Conservation (phyloP, 768 basidiomycete species). For the Mycena pura region DNA sequence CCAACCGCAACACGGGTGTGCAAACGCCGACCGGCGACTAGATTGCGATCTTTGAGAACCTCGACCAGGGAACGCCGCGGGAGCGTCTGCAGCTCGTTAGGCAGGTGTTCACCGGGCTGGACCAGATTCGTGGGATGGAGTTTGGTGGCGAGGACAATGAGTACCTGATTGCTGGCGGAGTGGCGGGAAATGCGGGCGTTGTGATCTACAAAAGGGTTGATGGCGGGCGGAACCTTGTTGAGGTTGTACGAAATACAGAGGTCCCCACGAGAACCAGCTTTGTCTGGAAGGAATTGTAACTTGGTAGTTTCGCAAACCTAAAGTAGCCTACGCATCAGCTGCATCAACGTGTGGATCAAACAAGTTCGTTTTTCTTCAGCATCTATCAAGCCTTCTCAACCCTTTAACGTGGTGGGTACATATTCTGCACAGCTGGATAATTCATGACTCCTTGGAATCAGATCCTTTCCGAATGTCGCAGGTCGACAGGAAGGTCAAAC, state of each 20-base stretch:
- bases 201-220: constrained; percentile 62
- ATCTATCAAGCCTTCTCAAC: too few relatives aligned
- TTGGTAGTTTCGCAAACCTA: too few relatives aligned
- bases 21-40: constrained; percentile 50
- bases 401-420: too few relatives aligned
- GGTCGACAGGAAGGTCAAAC: too few relatives aligned
- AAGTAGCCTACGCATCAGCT: too few relatives aligned
- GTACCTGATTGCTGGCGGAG: constrained; percentile 62
- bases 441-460: too few relatives aligned
- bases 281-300: constrained; percentile 46
- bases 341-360: too few relatives aligned
- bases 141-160: constrained; percentile 50
- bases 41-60: constrained; percentile 56
- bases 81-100: constrained; percentile 45
- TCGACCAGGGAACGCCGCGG: constrained; percentile 40
- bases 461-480: too few relatives aligned
- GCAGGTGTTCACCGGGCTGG: constrained; percentile 56
- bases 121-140: constrained; percentile 57
- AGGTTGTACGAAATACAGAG: constrained; percentile 60
- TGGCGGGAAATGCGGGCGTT: constrained; percentile 60
- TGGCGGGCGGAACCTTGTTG: constrained; percentile 55
- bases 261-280: constrained; percentile 60
- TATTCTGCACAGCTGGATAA: too few relatives aligned
- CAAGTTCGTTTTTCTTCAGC: too few relatives aligned
- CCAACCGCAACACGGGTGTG: constrained; percentile 53